phyloP scores from a whole-genome alignment of 148 eudicot genomes.

The Nepenthes gracilis region DNA sequence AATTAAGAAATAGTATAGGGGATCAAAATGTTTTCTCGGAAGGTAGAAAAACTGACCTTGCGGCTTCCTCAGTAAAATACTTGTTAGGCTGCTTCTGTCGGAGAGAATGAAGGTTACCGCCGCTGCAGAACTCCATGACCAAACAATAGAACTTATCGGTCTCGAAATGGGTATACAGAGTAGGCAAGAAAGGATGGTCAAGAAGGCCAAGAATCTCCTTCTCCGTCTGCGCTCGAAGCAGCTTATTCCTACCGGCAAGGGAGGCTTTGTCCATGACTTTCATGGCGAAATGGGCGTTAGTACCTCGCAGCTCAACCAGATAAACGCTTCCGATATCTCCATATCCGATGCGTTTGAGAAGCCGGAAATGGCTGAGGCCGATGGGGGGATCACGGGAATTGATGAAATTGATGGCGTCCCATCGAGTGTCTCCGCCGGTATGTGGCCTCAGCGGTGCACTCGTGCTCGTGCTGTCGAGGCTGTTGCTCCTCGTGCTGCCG shows the following conservation, averaged over 20 bases:
- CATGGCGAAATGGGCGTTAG: conserved; percentile 1
- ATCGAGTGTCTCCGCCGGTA: conserved; percentile 6
- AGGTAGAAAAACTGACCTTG: not conserved
- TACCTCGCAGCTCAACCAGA: conserved; percentile 3
- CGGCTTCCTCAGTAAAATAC: conserved; percentile 7
- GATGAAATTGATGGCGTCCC: conserved; percentile 6
- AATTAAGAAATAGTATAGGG: too few relatives aligned
- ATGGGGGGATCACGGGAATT: not conserved
- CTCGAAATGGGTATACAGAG: conserved; percentile 9
- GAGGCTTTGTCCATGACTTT: conserved; percentile 11
- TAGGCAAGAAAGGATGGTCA: conserved; percentile 8
- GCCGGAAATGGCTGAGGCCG: not conserved
- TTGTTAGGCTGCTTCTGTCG: conserved; percentile 6
- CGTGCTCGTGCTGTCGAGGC: not conserved
- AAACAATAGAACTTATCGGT: conserved; percentile 9
- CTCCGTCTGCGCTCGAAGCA: conserved; percentile 5
- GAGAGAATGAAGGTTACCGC: conserved; percentile 8
- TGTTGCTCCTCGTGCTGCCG: conserved; percentile 2
- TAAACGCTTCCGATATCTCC: conserved; percentile 10
- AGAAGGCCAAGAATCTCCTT: conserved; percentile 7
- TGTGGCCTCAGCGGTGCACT: not conserved
- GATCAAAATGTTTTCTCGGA: too few relatives aligned
- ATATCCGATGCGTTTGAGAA: conserved; percentile 4
- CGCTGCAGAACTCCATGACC: conserved; percentile 12
- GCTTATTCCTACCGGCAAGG: conserved; percentile 4